phyloP scores from a whole-genome alignment of 2,329 filamentous ascomycete genomes.

The Epichloe aotearoae region DNA sequence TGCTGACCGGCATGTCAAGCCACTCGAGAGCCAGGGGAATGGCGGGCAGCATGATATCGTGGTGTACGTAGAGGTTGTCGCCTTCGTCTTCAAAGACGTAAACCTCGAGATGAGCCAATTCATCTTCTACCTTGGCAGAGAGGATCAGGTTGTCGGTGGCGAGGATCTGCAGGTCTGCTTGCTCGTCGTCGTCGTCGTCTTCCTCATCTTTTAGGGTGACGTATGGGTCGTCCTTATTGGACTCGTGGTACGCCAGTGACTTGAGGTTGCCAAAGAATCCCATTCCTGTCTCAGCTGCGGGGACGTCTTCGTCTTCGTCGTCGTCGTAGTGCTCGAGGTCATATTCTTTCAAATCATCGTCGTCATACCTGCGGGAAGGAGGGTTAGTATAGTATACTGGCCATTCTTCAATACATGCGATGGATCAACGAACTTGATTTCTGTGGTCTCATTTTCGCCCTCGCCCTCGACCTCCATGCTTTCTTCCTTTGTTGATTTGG shows the following conservation, averaged over 20 bases:
- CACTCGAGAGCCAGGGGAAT: conserved; percentile 94
- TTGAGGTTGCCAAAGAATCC: conserved; percentile 94
- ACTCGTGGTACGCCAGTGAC: conserved; percentile 84
- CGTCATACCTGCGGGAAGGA: conserved; percentile 35
- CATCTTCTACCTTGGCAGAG: conserved; percentile 89
- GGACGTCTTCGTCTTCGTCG: conserved; percentile 43
- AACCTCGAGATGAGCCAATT: conserved; percentile 89
- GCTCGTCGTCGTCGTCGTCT: conserved; percentile 63
- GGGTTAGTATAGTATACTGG: conserved; percentile 8
- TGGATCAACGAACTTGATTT: conserved; percentile 4
- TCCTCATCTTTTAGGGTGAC: conserved; percentile 68
- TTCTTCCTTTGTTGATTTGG: conserved; percentile 19
- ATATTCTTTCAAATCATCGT: conserved; percentile 91
- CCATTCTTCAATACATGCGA: neutral
- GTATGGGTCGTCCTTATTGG: conserved; percentile 91
- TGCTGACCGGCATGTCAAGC: conserved; percentile 82
- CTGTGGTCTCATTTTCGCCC: neutral
- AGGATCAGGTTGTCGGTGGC: conserved; percentile 87
- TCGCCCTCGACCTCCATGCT: conserved; percentile 17
- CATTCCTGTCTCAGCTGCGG: conserved; percentile 52
- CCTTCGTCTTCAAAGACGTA: conserved; percentile 94
- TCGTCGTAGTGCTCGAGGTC: conserved; percentile 94
- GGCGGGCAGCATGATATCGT: conserved; percentile 97
- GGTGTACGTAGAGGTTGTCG: conserved; percentile 97
- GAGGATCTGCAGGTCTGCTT: conserved; percentile 86